These are phyloP conservation scores for Chloroidium sp. DNA, from an alignment of 163 green algal genomes.

Conservation along the genomic window DNA sequence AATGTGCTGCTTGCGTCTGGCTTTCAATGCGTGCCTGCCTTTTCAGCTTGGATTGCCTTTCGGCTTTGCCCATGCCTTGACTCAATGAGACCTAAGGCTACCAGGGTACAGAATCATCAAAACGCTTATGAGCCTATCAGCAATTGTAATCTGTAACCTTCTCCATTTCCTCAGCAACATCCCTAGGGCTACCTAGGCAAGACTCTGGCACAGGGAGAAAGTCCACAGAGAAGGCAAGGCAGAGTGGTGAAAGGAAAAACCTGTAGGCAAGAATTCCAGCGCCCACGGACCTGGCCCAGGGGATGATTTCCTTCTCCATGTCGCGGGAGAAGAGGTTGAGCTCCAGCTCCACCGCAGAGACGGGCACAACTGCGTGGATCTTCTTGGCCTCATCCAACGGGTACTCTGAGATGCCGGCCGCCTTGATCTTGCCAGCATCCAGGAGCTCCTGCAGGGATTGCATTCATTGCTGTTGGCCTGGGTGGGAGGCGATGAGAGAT, in stretches of 20 bases:
- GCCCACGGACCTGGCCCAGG: constrained; percentile 3
- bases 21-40: too few species aligned
- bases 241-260: not conserved
- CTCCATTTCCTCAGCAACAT: too few species aligned
- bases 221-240: not conserved
- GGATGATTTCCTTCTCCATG: constrained; percentile 9
- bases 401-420: constrained; percentile 50
- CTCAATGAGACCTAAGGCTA: too few species aligned
- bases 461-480: not conserved
- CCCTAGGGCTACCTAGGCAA: too few species aligned
- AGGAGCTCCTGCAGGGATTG: constrained; percentile 8
- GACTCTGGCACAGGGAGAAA: not conserved
- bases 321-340: constrained; percentile 54
- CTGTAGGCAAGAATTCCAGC: constrained; percentile 2
- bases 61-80: too few species aligned
- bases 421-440: constrained; percentile 24
- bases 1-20: too few species aligned
- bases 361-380: constrained; percentile 45
- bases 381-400: constrained; percentile 29
- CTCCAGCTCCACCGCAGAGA: constrained; percentile 54
- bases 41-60: too few species aligned
- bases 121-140: too few species aligned
- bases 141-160: too few species aligned
- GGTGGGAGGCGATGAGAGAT: not conserved
- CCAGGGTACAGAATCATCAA: too few species aligned